Base-by-base conservation (phyloP, 225 moss, liverwort and hornwort genomes). In the Marchantia polymorpha region DNA sequence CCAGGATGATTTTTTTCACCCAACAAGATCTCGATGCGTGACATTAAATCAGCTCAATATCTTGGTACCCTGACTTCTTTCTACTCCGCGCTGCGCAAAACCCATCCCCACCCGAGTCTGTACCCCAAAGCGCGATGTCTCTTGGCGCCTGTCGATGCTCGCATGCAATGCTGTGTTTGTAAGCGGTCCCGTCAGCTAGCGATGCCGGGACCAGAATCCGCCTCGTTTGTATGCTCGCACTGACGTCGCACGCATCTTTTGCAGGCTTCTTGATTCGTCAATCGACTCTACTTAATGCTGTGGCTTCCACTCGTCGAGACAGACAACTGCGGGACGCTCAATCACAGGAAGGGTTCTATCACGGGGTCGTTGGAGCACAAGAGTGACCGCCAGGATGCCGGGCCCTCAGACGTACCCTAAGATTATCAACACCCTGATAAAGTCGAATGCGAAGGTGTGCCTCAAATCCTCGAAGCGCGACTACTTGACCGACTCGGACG, bases 401-500 rank as follows among this genome's bases (percentile, higher is more conserved):
- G 88, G 88, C 76, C 86, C 82, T 70, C 86, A 89, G 27, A 82
- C 80, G 25, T 50, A n/a, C 17, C 78, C 73, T 50, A 88, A 84
- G 69, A 69, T 71, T 31, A 59, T 46, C 15, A 79, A 74, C 75
- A 55, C 52, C 10, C 52, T 50, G 16, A 30, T 75, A 63, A 84
- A 80, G 79, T 53, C 69, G 22, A 63, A 56, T 20, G 31, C 74
- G 77, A 84, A 78, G 74, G 48, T 69, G 19, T 80, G 82, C 48
- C 80, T 50, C 14, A 87, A 83, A 78, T 83, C 84, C 0, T 58
- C 74, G n/a, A 87, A 87, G 72, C 56, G 83, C 19, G 87, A 87
- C n/a, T 84, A 84, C 73, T 55, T 85, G 74, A 85, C 87, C 13
- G 89, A 89, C 46, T 89, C 86, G 2, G 89, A 89, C 52, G 89